A percentile compares a stretch with the other conserved stretches of the same genome.
phyloP scores from a whole-genome alignment of 257 asterid species.

The Solanum microdontum region DNA sequence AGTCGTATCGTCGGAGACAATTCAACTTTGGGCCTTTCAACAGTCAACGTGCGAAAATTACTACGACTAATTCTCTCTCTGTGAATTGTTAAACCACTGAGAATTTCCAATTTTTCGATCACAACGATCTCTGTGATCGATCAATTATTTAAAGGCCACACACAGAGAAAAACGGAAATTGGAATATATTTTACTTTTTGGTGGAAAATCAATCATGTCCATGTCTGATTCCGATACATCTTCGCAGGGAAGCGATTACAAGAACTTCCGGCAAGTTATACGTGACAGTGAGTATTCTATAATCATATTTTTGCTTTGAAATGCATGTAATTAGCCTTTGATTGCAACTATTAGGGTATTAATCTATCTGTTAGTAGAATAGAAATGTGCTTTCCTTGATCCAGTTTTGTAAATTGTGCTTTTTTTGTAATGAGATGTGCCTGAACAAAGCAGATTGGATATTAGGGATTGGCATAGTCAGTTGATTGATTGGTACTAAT shows the following conservation, averaged over 20 bases:
- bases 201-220: conserved; percentile 21
- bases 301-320: background rate
- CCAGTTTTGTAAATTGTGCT: background rate
- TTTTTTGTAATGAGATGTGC: background rate
- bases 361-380: background rate
- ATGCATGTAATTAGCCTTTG: background rate
- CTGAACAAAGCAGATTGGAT: background rate
- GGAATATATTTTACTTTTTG: background rate
- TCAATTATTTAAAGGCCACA: background rate
- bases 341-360: background rate
- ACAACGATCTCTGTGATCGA: conserved; percentile 6
- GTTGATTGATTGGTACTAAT: background rate
- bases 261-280: conserved; percentile 43
- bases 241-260: conserved; percentile 51
- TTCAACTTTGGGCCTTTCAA: conserved; percentile 19
- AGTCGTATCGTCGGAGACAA: background rate
- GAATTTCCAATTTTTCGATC: conserved; percentile 1
- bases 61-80: background rate
- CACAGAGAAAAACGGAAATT: background rate
- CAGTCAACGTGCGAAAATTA: conserved; percentile 14
- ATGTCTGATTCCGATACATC: conserved; percentile 58
- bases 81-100: conserved; percentile 1
- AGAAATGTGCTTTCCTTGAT: background rate
- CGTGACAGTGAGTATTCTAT: conserved; percentile 39
- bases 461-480: background rate